A percentile compares a stretch with the other conserved stretches of the same genome.
These are phyloP conservation scores for Calocybe cyanea DNA, from an alignment of 768 basidiomycete species.

Conservation along the genomic window DNA sequence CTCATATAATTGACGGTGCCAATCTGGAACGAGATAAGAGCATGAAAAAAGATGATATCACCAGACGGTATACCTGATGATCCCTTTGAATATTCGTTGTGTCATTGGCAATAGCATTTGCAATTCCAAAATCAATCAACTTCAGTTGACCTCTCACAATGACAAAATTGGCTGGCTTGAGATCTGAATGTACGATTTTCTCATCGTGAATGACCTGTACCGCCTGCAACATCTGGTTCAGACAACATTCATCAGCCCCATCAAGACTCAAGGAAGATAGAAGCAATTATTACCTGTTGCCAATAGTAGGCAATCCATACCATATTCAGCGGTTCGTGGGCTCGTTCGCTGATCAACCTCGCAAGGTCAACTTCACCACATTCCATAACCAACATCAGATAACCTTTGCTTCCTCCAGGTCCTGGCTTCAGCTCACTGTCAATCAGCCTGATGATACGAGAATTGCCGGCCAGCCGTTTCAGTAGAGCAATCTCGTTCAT, in stretches of 20 bases:
- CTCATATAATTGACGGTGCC: slow-evolving; percentile 99
- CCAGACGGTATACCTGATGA: slow-evolving; percentile 60
- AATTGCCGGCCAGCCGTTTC: slow-evolving; percentile 91
- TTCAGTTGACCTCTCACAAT: slow-evolving; percentile 93
- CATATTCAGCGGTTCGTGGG: slow-evolving; percentile 83
- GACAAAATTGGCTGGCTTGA: slow-evolving; percentile 98
- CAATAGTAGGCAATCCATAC: slow-evolving; percentile 95
- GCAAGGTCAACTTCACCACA: slow-evolving; percentile 94
- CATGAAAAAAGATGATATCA: slow-evolving; percentile 1
- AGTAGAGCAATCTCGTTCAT: slow-evolving; percentile 95
- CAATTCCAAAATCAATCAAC: slow-evolving; percentile 99
- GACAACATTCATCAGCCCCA: neutral
- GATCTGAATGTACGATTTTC: slow-evolving; percentile 97
- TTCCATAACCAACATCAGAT: slow-evolving; percentile 90
- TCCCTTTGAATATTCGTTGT: slow-evolving; percentile 98
- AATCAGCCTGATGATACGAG: slow-evolving; percentile 84
- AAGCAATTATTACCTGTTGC: slow-evolving; percentile 71
- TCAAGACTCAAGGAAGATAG: neutral
- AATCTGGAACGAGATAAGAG: slow-evolving; percentile 46
- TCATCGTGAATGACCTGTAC: slow-evolving; percentile 98
- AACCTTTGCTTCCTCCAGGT: slow-evolving; percentile 66
- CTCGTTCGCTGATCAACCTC: slow-evolving; percentile 76
- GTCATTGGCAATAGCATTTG: slow-evolving; percentile 97
- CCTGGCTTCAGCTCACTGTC: slow-evolving; percentile 84
- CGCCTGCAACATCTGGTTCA: slow-evolving; percentile 86